Base-by-base conservation (phyloP, 805 yeast species). In the Zygotorulaspora danielsina region DNA sequence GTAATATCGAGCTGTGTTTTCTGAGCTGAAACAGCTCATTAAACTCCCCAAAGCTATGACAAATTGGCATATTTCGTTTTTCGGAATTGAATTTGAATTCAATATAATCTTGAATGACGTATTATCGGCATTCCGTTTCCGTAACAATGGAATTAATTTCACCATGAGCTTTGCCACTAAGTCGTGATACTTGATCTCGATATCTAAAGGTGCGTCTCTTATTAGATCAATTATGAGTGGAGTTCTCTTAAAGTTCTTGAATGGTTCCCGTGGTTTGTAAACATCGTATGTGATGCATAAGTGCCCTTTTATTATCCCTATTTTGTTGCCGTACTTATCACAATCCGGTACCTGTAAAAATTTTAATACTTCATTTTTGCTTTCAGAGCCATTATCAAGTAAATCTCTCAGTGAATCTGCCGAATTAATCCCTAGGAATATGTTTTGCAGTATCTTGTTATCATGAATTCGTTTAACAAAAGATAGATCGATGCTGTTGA, bases 21-120 rank as follows among this genome's bases (percentile, higher is more conserved):
- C 65, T 53, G 35, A 69, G 43, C 49, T 73, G 53, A 55, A 72
- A 57, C 45, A 35, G 5, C 45, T 44, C 28, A 59, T 63, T 39
- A 36, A 65, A 51, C 53, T 72, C 41, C 63, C 72, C 39, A 44
- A 61, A 29, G 60, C 64, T 55, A 65, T 59, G 64, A 59, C 67
- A 61, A 50, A 75, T 61, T 64, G 69, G 42, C 48, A 72, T 61
- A 46, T 69, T 48, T 21, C 69, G 53, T 54, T 73, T 53, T 50
- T 73, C 61, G 63, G 65, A 53, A 37, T 65, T 53, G 42, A 63
- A 22, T 62, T 70, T 48, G 50, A 76, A 39, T 54, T 70, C 49
- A 61, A 55, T 45, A 59, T 66, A 6, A 57, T 28, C 15, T 44
- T 54, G 46, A 58, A 54, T 54, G 42, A 73, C 65, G 32, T 72